Conservation (phyloP, 345 rosid genomes). For the Camelina laxa region DNA sequence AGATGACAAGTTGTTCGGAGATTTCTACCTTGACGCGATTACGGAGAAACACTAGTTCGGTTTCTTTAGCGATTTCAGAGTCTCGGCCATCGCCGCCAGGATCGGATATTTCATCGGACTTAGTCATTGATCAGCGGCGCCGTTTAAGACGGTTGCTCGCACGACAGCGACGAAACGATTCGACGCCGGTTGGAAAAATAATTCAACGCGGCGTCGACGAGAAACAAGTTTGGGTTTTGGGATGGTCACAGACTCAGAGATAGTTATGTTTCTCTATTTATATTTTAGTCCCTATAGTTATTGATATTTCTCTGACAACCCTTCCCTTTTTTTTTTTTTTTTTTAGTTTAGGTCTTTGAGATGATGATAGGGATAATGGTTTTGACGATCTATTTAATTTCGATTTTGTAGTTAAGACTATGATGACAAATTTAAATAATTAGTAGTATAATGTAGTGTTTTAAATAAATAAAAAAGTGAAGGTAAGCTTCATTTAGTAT, state of each 20-base stretch:
- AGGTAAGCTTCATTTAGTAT: no score
- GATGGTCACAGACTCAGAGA: background rate
- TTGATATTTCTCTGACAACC: background rate
- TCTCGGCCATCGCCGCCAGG: constrained; percentile 28
- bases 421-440: no score
- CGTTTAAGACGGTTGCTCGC: background rate
- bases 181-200: background rate
- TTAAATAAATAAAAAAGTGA: no score
- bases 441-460: no score
- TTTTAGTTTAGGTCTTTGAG: no score
- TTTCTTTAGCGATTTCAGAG: constrained; percentile 26
- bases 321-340: background rate
- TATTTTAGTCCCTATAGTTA: background rate
- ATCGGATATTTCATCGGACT: constrained; percentile 30
- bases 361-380: background rate
- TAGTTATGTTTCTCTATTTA: background rate
- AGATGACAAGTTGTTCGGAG: constrained; percentile 1
- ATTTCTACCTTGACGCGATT: constrained; percentile 52
- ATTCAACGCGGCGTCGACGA: background rate
- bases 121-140: constrained; percentile 22
- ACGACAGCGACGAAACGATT: background rate
- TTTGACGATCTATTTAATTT: background rate
- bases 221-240: background rate
- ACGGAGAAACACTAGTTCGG: constrained; percentile 48
- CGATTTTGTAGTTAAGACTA: no score